These are phyloP conservation scores for Cucurbitaria berberidis DNA, from an alignment of 2,329 filamentous ascomycete species.

Conservation along the genomic window DNA sequence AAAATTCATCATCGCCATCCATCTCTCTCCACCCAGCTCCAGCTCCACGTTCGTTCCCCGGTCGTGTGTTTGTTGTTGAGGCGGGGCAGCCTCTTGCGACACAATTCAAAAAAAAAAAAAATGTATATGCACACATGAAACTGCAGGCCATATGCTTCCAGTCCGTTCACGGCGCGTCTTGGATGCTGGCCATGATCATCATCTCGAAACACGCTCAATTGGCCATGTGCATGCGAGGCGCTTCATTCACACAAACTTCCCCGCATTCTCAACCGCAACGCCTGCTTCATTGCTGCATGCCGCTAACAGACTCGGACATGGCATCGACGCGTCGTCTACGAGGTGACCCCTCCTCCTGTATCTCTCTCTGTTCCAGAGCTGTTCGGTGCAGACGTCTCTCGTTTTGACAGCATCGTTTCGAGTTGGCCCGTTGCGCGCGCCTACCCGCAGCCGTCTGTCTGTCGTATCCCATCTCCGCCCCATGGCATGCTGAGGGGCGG, in stretches of 20 bases:
- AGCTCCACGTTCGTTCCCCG: conserved; percentile 10
- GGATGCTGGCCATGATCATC: conserved; percentile 1
- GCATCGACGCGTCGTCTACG: conserved; percentile 6
- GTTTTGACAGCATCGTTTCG: conserved; percentile 4
- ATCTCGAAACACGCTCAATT: conserved; percentile 16
- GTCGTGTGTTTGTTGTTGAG: conserved; percentile 2
- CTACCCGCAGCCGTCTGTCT: conserved; percentile 9
- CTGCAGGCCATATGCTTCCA: conserved; percentile 9
- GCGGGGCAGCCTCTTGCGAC: conserved; percentile 4
- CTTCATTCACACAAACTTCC: conserved; percentile 36
- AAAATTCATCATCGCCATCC: conserved; percentile 4
- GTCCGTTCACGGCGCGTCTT: conserved; percentile 4
- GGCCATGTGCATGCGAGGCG: conserved; percentile 20
- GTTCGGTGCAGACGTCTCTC: not conserved
- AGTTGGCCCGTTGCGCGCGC: conserved; percentile 15
- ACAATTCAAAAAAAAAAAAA: no score
- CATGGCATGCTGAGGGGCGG: conserved; percentile 6
- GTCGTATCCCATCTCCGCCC: conserved; percentile 4
- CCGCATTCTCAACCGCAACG: conserved; percentile 35
- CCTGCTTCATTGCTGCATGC: conserved; percentile 18
- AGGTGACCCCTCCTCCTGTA: conserved; percentile 8
- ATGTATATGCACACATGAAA: no score
- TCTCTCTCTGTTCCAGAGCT: not conserved
- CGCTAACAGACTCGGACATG: conserved; percentile 28
- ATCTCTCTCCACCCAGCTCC: conserved; percentile 13